Conservation (phyloP, 2,329 filamentous ascomycete genomes). For the Ophiostoma piceae region DNA sequence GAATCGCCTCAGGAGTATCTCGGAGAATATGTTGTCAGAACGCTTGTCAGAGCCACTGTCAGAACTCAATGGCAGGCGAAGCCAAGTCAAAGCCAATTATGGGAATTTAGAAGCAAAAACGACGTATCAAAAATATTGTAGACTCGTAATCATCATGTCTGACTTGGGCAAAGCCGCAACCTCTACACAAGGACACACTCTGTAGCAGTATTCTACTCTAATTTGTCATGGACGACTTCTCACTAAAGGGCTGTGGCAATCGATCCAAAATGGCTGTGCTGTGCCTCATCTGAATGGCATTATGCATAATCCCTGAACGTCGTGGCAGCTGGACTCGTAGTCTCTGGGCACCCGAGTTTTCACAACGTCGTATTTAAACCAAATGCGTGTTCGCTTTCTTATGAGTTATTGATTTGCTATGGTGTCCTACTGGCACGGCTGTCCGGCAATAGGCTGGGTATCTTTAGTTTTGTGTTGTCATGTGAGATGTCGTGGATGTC, state of each 20-base stretch:
- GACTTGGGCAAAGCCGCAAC: background rate
- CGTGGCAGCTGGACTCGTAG: background rate
- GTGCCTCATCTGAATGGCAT: slow-evolving; percentile 1
- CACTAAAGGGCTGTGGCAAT: background rate
- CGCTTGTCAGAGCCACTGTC: background rate
- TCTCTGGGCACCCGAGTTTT: background rate
- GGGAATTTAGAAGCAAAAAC: background rate
- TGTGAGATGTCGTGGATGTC: background rate
- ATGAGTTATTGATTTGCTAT: background rate
- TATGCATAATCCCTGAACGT: background rate
- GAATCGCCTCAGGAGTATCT: background rate
- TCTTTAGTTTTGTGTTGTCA: background rate
- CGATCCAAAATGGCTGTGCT: background rate
- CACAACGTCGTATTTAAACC: background rate
- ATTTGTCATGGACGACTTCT: background rate
- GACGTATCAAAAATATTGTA: background rate
- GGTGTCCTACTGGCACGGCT: background rate
- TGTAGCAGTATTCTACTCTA: background rate
- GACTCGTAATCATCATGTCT: background rate
- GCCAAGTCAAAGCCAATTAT: background rate
- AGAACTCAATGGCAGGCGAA: background rate
- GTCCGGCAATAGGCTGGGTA: slow-evolving; percentile 1
- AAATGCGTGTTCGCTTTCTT: background rate
- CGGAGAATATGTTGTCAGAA: background rate
- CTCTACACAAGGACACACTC: background rate